phyloP scores from a whole-genome alignment of 2,329 filamentous ascomycete genomes.

The Aspergillus niger region DNA sequence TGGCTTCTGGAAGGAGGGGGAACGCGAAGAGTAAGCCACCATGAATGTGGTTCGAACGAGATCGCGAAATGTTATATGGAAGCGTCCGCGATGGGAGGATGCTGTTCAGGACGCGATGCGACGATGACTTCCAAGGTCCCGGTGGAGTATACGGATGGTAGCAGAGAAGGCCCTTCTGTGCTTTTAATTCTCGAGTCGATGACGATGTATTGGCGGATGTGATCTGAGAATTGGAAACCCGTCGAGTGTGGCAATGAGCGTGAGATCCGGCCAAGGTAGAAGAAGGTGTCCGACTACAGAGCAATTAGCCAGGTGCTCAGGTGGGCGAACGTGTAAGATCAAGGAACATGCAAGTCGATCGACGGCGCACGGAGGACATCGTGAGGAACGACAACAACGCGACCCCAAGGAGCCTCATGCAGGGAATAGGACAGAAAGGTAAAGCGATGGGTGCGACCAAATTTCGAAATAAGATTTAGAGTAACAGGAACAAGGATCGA shows the following conservation, averaged over 20 bases:
- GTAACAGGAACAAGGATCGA: conserved; percentile 3
- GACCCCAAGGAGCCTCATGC: conserved; percentile 4
- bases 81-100: conserved; percentile 1
- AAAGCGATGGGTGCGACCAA: background rate
- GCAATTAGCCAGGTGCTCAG: background rate
- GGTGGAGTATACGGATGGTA: background rate
- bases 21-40: conserved; percentile 26
- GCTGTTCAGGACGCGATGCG: conserved; percentile 9
- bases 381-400: conserved; percentile 15
- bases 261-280: background rate
- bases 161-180: background rate
- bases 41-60: conserved; percentile 23
- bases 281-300: conserved; percentile 2
- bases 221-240: background rate
- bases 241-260: conserved; percentile 4
- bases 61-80: conserved; percentile 11
- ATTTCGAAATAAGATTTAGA: background rate
- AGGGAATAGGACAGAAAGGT: background rate
- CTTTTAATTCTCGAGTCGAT: background rate
- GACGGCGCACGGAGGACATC: conserved; percentile 9
- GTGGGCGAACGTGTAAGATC: conserved; percentile 7
- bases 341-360: conserved; percentile 14
- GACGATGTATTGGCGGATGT: background rate
- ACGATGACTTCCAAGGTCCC: background rate
- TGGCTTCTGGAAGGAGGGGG: conserved; percentile 25